Evolutionary conservation across 768 basidiomycete genomes (phyloP).

Genomic region (Pleurotus giganteus): DNA sequence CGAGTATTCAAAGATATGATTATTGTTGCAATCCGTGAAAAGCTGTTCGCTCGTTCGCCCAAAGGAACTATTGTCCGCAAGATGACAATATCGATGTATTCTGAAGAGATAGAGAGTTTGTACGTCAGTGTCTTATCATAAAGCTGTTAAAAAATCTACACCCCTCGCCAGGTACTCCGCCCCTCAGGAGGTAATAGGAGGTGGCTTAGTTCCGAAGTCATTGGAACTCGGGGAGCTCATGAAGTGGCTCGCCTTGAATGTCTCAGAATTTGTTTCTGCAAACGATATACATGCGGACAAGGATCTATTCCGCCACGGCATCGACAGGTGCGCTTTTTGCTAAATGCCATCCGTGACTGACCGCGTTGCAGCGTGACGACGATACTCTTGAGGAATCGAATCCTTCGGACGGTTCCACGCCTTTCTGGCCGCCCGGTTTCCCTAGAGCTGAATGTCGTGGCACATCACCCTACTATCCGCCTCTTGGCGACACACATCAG

Average conservation of each 20-base stretch:
- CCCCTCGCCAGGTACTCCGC: not conserved
- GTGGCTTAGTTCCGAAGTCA: not conserved
- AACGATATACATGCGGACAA: not conserved
- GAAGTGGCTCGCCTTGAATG: not conserved
- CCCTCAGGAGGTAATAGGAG: not conserved
- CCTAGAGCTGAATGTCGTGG: not conserved
- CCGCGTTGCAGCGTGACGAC: not conserved
- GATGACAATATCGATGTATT: not conserved
- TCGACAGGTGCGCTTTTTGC: not conserved
- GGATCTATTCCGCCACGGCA: not conserved
- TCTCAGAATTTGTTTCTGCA: no score
- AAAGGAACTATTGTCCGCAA: not conserved
- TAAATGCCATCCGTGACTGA: not conserved
- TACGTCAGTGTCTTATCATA: not conserved
- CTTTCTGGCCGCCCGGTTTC: not conserved
- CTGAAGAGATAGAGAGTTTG: not conserved
- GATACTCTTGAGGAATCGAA: not conserved
- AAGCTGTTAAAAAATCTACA: not conserved
- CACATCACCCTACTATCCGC: not conserved
- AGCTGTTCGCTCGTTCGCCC: not conserved
- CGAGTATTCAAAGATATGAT: constrained; percentile 55
- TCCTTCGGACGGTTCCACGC: not conserved
- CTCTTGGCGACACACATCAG: not conserved
- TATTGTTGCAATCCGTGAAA: constrained; percentile 30
- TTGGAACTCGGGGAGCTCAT: not conserved